These are phyloP conservation scores for Asterophora parasitica DNA, from an alignment of 768 basidiomycete species.

Conservation along the genomic window DNA sequence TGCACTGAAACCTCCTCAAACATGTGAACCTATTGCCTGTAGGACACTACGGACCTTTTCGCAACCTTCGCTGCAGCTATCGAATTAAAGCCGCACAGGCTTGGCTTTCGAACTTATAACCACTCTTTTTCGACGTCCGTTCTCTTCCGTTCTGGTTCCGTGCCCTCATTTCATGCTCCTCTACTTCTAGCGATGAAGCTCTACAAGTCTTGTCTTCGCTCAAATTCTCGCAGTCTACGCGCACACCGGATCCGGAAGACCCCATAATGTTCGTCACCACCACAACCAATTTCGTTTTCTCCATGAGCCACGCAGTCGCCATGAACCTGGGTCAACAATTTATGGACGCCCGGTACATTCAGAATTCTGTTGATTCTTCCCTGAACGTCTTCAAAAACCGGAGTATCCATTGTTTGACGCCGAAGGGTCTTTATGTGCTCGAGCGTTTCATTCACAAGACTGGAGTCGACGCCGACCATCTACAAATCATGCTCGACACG, in stretches of 20 bases:
- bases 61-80: conserved; percentile 13
- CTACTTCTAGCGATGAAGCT: conserved; percentile 10
- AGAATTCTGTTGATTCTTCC: conserved; percentile 57
- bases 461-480: conserved; percentile 28
- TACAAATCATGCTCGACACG: conserved; percentile 59
- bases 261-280: conserved; percentile 10
- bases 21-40: neutral
- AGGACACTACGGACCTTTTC: conserved; percentile 14
- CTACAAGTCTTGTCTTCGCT: conserved; percentile 8
- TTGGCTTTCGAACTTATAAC: conserved; percentile 9
- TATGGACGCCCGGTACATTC: conserved; percentile 66
- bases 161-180: neutral
- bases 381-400: conserved; percentile 59
- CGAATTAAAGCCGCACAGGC: conserved; percentile 11
- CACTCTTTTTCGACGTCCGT: conserved; percentile 13
- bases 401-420: conserved; percentile 59
- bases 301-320: conserved; percentile 9
- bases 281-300: conserved; percentile 14
- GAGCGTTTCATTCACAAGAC: conserved; percentile 69
- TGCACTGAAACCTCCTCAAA: neutral
- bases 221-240: conserved; percentile 16
- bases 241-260: conserved; percentile 8
- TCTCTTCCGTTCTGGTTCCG: neutral
- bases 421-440: conserved; percentile 68
- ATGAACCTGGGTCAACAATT: conserved; percentile 38